phyloP scores from a whole-genome alignment of 2,329 filamentous ascomycete genomes.

The Seiridium cupressi region DNA sequence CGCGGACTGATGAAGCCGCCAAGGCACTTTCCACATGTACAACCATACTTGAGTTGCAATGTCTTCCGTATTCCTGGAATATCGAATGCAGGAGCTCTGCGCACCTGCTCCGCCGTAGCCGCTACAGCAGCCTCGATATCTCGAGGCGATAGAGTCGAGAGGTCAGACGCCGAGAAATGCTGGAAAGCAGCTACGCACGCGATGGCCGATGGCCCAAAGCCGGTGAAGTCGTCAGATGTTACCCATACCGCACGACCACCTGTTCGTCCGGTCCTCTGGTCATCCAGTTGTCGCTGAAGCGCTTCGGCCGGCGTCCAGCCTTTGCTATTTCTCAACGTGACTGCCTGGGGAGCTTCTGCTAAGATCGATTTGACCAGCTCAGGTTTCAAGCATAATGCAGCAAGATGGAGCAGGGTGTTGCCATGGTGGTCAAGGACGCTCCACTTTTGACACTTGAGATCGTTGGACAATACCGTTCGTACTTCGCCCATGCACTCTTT shows the following conservation, averaged over 20 bases:
- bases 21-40: constrained; percentile 34
- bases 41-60: constrained; percentile 30
- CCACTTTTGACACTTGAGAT: not conserved
- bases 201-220: constrained; percentile 23
- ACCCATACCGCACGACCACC: constrained; percentile 8
- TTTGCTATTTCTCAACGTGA: constrained; percentile 20
- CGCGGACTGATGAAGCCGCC: constrained; percentile 35
- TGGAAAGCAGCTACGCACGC: constrained; percentile 23
- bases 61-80: constrained; percentile 10
- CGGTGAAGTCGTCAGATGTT: constrained; percentile 29
- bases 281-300: constrained; percentile 27
- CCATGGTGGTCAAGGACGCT: not conserved
- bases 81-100: not conserved
- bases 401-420: not conserved
- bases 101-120: constrained; percentile 5
- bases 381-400: constrained; percentile 7
- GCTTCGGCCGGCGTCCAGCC: constrained; percentile 32
- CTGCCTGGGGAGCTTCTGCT: constrained; percentile 7
- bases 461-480: not conserved
- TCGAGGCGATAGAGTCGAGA: constrained; percentile 7
- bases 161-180: constrained; percentile 12
- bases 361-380: constrained; percentile 8
- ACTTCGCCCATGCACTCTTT: not conserved
- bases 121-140: constrained; percentile 4
- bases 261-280: constrained; percentile 17